phyloP scores from a whole-genome alignment of 345 rosid genomes.

The Rhodamnia argentea region DNA sequence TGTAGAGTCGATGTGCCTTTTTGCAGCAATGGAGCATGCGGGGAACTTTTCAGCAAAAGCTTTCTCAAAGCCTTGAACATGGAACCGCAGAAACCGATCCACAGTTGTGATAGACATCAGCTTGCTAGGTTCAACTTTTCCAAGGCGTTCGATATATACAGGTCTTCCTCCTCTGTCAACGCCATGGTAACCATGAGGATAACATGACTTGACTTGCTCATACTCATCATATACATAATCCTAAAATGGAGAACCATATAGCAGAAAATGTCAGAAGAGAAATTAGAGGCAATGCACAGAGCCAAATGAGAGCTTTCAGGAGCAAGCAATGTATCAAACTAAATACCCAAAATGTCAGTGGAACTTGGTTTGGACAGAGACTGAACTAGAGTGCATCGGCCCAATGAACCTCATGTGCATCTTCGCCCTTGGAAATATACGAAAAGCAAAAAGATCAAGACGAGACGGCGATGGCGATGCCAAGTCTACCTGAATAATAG shows the following conservation, averaged over 20 bases:
- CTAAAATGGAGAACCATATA: slow-evolving; percentile 15
- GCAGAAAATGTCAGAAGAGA: neutral
- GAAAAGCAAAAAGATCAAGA: neutral
- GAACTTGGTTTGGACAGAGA: neutral
- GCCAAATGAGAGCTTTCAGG: neutral
- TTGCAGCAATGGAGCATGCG: slow-evolving; percentile 78
- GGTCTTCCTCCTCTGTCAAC: slow-evolving; percentile 86
- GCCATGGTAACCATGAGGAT: slow-evolving; percentile 98
- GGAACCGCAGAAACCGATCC: slow-evolving; percentile 85
- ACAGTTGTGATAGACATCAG: slow-evolving; percentile 75
- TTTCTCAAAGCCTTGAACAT: slow-evolving; percentile 88
- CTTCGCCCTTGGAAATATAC: neutral
- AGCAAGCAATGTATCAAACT: neutral
- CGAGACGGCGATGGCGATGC: neutral
- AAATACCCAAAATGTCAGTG: neutral
- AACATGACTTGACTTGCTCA: slow-evolving; percentile 64
- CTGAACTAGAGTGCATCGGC: slow-evolving; percentile 2
- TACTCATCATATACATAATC: slow-evolving; percentile 83
- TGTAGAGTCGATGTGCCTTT: slow-evolving; percentile 68
- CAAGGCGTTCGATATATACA: slow-evolving; percentile 77
- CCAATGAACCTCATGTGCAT: neutral
- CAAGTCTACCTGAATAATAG: slow-evolving; percentile 58
- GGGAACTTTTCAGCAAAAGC: slow-evolving; percentile 83
- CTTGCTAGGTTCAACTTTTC: slow-evolving; percentile 67
- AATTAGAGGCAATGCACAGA: neutral